Percentiles rank a stretch among this genome's conserved stretches.
Evolutionary conservation across 192 early-diverging fungal genomes (phyloP).

Genomic region (Linnemannia elongata): DNA sequence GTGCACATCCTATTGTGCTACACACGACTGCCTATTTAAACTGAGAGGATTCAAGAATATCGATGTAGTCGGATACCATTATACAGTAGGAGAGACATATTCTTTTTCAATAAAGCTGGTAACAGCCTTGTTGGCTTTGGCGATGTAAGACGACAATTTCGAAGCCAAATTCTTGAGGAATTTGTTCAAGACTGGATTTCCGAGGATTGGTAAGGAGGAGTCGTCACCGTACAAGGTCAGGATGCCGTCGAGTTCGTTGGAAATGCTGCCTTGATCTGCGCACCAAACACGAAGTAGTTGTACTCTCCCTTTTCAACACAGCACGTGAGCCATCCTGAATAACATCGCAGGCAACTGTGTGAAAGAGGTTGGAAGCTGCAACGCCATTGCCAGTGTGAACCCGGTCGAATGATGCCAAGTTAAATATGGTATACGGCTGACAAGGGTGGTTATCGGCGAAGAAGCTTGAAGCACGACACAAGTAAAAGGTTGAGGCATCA

Average conservation of each 20-base stretch:
- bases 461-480: conserved; percentile 24
- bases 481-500: conserved; percentile 29
- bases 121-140: conserved; percentile 27
- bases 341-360: conserved; percentile 26
- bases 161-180: conserved; percentile 12
- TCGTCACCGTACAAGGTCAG: conserved; percentile 4
- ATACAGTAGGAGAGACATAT: too few relatives aligned
- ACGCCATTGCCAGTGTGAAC: conserved; percentile 11
- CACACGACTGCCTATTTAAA: too few relatives aligned
- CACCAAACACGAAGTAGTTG: conserved; percentile 13
- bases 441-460: conserved; percentile 24
- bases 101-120: conserved; percentile 14
- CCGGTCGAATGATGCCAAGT: conserved; percentile 23
- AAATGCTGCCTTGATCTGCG: conserved; percentile 11
- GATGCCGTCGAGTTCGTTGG: conserved; percentile 27
- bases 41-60: too few relatives aligned
- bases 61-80: too few relatives aligned
- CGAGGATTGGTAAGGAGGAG: conserved; percentile 14
- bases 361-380: conserved; percentile 31
- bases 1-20: too few relatives aligned
- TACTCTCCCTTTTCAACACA: conserved; percentile 18
- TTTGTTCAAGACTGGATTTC: conserved; percentile 22
- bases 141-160: conserved; percentile 13
- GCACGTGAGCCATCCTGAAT: conserved; percentile 12
- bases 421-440: conserved; percentile 34